A percentile compares a stretch with the other conserved stretches of the same genome.
These are phyloP conservation scores for Mycotypha africana DNA, from an alignment of 371 early-diverging fungal genomes.

Conservation along the genomic window DNA sequence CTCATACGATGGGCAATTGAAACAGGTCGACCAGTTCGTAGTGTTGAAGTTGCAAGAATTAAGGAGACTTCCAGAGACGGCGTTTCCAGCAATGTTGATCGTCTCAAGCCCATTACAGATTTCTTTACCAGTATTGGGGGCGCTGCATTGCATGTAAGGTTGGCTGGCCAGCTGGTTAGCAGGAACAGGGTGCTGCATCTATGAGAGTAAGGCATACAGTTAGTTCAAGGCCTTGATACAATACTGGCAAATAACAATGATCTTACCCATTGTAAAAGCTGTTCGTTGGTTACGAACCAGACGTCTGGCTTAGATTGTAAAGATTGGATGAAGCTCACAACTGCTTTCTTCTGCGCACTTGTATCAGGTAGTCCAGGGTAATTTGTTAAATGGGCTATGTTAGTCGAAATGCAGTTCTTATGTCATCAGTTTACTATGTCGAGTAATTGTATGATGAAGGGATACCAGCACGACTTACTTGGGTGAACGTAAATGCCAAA, in stretches of 20 bases:
- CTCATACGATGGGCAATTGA: constrained; percentile 51
- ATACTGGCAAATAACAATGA: neutral
- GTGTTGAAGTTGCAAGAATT: constrained; percentile 54
- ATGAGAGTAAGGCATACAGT: neutral
- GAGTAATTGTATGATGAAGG: neutral
- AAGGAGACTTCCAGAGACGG: constrained; percentile 36
- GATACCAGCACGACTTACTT: constrained; percentile 16
- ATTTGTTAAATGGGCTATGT: constrained; percentile 34
- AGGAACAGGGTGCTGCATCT: constrained; percentile 68
- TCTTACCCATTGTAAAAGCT: constrained; percentile 53
- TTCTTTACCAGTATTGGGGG: constrained; percentile 59
- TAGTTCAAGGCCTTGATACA: neutral
- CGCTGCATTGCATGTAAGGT: constrained; percentile 53
- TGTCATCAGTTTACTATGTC: neutral
- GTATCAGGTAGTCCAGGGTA: constrained; percentile 37
- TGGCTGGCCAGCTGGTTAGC: constrained; percentile 49
- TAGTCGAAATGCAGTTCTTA: neutral
- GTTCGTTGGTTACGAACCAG: constrained; percentile 65
- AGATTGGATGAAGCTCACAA: constrained; percentile 46
- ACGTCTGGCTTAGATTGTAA: constrained; percentile 51
- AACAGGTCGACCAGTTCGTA: constrained; percentile 60
- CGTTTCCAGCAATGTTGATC: constrained; percentile 33
- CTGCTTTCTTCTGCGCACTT: constrained; percentile 22
- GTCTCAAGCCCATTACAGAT: constrained; percentile 73
- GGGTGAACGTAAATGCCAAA: constrained; percentile 64